These are phyloP conservation scores for Camillea tinctor DNA, from an alignment of 2,329 filamentous ascomycete genomes.

Conservation along the genomic window DNA sequence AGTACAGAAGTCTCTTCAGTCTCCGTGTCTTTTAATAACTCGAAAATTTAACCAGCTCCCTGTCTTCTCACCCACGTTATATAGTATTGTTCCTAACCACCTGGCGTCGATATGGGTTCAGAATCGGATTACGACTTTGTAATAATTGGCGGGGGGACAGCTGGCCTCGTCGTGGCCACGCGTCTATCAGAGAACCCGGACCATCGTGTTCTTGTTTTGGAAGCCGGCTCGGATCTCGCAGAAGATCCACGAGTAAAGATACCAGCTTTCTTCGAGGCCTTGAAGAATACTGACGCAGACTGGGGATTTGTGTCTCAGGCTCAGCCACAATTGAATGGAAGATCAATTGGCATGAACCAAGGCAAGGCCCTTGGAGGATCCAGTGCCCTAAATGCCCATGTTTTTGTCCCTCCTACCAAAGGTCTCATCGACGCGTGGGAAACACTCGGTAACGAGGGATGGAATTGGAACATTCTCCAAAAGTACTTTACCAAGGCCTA, in stretches of 20 bases:
- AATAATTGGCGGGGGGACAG: conserved; percentile 15
- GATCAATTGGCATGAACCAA: conserved; percentile 16
- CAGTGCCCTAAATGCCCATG: conserved; percentile 21
- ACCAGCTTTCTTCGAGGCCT: conserved; percentile 9
- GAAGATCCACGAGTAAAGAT: conserved; percentile 14
- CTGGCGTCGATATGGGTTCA: no score
- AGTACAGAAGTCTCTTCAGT: no score
- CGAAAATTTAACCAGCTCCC: no score
- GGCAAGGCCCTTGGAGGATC: conserved; percentile 24
- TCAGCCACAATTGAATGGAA: conserved; percentile 6
- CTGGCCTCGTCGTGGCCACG: conserved; percentile 11
- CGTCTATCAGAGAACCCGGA: conserved; percentile 7
- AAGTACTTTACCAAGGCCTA: conserved; percentile 18
- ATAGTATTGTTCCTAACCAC: no score
- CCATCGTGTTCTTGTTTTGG: conserved; percentile 12
- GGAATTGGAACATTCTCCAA: conserved; percentile 17
- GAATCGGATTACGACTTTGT: conserved; percentile 16
- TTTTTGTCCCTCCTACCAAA: conserved; percentile 17
- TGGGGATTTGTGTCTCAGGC: conserved; percentile 10
- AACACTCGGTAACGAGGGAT: conserved; percentile 19
- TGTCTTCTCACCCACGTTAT: no score
- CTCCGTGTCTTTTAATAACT: no score
- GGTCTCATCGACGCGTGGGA: conserved; percentile 18
- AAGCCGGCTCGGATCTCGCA: conserved; percentile 12
- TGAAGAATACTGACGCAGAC: conserved; percentile 8